Conservation (phyloP, 1,284 basidiomycete genomes). For the Phellopilus nigrolimitatus region DNA sequence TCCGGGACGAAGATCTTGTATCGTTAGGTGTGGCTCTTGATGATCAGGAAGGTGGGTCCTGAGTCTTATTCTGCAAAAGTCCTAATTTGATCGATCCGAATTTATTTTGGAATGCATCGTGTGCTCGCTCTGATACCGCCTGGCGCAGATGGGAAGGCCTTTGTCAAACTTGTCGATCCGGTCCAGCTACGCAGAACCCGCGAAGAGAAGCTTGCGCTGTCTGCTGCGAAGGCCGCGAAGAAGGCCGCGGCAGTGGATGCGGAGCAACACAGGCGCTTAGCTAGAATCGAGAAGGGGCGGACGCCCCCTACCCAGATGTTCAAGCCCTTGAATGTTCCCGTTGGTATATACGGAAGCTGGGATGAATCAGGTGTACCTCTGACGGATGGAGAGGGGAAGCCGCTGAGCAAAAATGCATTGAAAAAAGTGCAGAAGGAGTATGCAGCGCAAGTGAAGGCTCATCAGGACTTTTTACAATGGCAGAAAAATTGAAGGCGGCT, state of each 20-base stretch:
- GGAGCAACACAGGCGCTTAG: slow-evolving; percentile 74
- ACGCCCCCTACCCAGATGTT: slow-evolving; percentile 77
- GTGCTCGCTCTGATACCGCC: slow-evolving; percentile 6
- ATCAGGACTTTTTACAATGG: slow-evolving; percentile 72
- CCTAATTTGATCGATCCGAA: slow-evolving; percentile 14
- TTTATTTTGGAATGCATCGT: slow-evolving; percentile 1
- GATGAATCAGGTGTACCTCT: slow-evolving; percentile 83
- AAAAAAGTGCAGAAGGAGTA: slow-evolving; percentile 85
- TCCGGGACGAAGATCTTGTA: slow-evolving; percentile 88
- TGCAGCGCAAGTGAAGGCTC: slow-evolving; percentile 72
- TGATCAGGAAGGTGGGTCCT: slow-evolving; percentile 80
- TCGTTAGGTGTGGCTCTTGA: slow-evolving; percentile 94
- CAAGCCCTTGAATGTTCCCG: slow-evolving; percentile 71
- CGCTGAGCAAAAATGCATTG: slow-evolving; percentile 75
- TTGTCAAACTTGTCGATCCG: slow-evolving; percentile 90
- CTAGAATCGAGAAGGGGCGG: slow-evolving; percentile 83
- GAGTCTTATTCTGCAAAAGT: slow-evolving; percentile 14
- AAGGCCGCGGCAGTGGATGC: slow-evolving; percentile 74
- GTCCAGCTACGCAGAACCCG: slow-evolving; percentile 78
- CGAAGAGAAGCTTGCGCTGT: slow-evolving; percentile 82
- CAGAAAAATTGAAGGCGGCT: slow-evolving; percentile 29
- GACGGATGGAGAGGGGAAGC: slow-evolving; percentile 79
- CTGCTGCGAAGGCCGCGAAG: slow-evolving; percentile 75
- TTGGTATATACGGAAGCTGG: slow-evolving; percentile 74
- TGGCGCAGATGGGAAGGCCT: slow-evolving; percentile 82